Conservation (phyloP, 768 basidiomycete species). For the Punctularia strigosozonata region DNA sequence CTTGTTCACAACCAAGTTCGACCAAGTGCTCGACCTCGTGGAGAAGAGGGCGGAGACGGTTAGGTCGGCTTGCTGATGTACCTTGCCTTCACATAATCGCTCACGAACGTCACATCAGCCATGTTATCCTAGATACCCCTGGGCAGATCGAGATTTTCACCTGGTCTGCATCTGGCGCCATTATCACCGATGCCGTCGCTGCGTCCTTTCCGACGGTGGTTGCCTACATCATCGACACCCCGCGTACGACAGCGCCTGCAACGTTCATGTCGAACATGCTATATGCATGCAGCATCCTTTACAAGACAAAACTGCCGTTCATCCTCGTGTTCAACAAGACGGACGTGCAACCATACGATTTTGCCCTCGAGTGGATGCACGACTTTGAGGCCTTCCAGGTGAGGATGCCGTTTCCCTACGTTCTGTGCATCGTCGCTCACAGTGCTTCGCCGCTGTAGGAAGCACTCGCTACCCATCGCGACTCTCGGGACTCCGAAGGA, state of each 20-base stretch:
- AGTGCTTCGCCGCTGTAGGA: too few relatives aligned
- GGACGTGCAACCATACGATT: conserved; percentile 81
- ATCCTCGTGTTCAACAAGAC: conserved; percentile 98
- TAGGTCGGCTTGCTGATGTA: conserved; percentile 38
- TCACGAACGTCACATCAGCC: conserved; percentile 31
- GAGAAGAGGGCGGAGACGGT: conserved; percentile 85
- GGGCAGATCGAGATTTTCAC: conserved; percentile 99
- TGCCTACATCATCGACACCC: conserved; percentile 96
- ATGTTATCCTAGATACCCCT: conserved; percentile 93
- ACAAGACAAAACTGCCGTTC: conserved; percentile 96
- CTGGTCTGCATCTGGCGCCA: conserved; percentile 97
- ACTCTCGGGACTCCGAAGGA: conserved; percentile 64
- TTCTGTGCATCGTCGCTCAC: too few relatives aligned
- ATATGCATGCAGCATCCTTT: conserved; percentile 96
- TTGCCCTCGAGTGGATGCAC: conserved; percentile 96
- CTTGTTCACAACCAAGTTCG: conserved; percentile 97
- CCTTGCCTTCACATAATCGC: not conserved
- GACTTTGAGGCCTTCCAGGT: conserved; percentile 95
- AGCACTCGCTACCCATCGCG: conserved; percentile 66
- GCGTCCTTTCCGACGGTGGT: conserved; percentile 89
- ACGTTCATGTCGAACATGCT: conserved; percentile 99
- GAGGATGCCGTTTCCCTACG: too few relatives aligned
- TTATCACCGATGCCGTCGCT: conserved; percentile 95
- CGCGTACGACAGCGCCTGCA: conserved; percentile 84
- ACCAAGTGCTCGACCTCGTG: conserved; percentile 85